Base-by-base conservation (phyloP, 371 early-diverging fungal genomes). In the Fennellomyces sp. region DNA sequence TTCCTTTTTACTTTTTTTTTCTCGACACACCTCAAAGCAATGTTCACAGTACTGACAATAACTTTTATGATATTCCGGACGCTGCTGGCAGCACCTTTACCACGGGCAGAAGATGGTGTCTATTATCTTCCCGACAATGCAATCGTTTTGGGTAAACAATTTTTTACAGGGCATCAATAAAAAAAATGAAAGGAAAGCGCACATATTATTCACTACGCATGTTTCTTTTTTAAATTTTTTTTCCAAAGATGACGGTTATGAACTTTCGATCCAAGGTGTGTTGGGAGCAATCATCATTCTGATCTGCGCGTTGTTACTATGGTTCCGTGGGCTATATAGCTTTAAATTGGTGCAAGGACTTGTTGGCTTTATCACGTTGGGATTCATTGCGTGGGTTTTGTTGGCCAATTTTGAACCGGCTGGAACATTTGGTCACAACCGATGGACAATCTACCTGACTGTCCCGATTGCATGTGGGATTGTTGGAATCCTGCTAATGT, bases 251-350 rank as follows among this genome's bases (percentile, higher is more conserved):
- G 76, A 76, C 26, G 76, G 76, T 8, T 76, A 76, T 45, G 29
- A 66, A 39, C 30, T 83, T 33, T 75, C 82, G 12, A 80, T 85
- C 12, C 82, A 86, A 60, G 81, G 78, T 5, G 83, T 87, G 2
- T 60, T 88, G 2, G 81, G 78, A 0, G 88, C 84, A 6, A 82
- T 88, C 10, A 61, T 87, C 23, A 63, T 91, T 17, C 85, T 94
- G 29, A 36, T 77, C 1, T 56, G 78, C 5, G 93, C 92, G 1
- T 39, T 90, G 6, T 42, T 88, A 49, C 79, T 88, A 41, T 81
- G 79, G 56, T 86, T 87, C 63, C 83, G 85, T 56, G 92, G 93
- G 1, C 17, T 31, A 10, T 88, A 33, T 76, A 84, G 81, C 66
- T 84, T 78, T 42, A 23, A 17, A 39, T 26, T 23, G 6, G 69